Conservation (phyloP, 306 rosid species). For the Pyrus bretschneideri region DNA sequence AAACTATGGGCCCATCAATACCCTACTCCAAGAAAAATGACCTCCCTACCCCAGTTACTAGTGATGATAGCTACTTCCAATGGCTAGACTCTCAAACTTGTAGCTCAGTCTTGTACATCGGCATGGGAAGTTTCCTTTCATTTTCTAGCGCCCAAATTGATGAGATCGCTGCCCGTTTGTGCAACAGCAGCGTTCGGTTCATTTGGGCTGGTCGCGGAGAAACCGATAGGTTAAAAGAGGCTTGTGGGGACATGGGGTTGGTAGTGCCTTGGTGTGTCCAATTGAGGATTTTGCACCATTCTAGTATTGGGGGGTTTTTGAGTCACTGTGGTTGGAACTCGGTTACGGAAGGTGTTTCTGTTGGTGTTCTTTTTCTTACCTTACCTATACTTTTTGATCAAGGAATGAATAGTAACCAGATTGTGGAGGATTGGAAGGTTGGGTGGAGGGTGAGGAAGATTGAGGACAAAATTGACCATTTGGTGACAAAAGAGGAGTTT, state of each 20-base stretch:
- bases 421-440: slow-evolving; percentile 40
- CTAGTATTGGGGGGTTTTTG: slow-evolving; percentile 29
- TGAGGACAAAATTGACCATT: background rate
- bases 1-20: slow-evolving; percentile 43
- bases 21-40: slow-evolving; percentile 14
- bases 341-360: slow-evolving; percentile 22
- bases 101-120: slow-evolving; percentile 32
- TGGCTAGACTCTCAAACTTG: slow-evolving; percentile 38
- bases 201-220: slow-evolving; percentile 35
- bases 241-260: slow-evolving; percentile 16
- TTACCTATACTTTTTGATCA: slow-evolving; percentile 28
- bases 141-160: slow-evolving; percentile 34
- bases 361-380: slow-evolving; percentile 32
- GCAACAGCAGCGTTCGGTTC: slow-evolving; percentile 26
- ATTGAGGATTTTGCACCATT: slow-evolving; percentile 39
- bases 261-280: slow-evolving; percentile 43
- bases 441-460: slow-evolving; percentile 25
- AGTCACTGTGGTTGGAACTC: slow-evolving; percentile 49
- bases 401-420: slow-evolving; percentile 22
- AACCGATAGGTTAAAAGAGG: background rate
- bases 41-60: no score
- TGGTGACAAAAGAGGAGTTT: slow-evolving; percentile 27
- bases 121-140: slow-evolving; percentile 36
- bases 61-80: background rate
- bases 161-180: slow-evolving; percentile 28